Evolutionary conservation across 495 filamentous ascomycete genomes (phyloP).

Genomic region (Aspergillus homomorphus): DNA sequence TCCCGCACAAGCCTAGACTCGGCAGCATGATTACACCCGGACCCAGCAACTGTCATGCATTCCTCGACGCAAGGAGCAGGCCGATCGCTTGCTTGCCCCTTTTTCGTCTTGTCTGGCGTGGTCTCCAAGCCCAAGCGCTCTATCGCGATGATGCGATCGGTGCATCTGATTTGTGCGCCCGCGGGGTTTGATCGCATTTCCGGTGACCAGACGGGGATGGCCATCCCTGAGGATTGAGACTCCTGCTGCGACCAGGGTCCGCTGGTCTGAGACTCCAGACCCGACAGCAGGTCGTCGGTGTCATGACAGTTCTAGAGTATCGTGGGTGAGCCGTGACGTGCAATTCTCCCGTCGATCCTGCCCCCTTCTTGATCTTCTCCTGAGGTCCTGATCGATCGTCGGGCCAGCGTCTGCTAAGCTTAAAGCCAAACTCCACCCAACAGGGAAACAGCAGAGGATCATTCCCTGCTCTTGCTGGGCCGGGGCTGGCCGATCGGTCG

Average conservation of each 20-base stretch:
- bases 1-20: neutral
- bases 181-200: neutral
- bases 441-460: conserved; percentile 13
- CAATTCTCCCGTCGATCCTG: neutral
- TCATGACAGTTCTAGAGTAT: neutral
- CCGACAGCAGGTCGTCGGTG: neutral
- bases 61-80: conserved; percentile 19
- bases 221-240: too few species aligned
- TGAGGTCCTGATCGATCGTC: conserved; percentile 11
- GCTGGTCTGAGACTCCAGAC: too few species aligned
- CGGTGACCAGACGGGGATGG: neutral
- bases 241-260: too few species aligned
- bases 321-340: neutral
- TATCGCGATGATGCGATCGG: neutral
- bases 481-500: conserved; percentile 10
- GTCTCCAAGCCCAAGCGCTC: neutral
- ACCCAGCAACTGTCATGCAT: conserved; percentile 20
- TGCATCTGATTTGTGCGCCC: neutral
- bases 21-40: neutral
- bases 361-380: conserved; percentile 3
- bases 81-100: conserved; percentile 14
- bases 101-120: conserved; percentile 1
- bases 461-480: conserved; percentile 9
- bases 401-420: conserved; percentile 20
- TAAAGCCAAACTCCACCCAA: conserved; percentile 21